Percentiles rank a stretch among this genome's conserved stretches.
Conservation (phyloP, 202 grass and related monocot species). For the Zoysia matrella region DNA sequence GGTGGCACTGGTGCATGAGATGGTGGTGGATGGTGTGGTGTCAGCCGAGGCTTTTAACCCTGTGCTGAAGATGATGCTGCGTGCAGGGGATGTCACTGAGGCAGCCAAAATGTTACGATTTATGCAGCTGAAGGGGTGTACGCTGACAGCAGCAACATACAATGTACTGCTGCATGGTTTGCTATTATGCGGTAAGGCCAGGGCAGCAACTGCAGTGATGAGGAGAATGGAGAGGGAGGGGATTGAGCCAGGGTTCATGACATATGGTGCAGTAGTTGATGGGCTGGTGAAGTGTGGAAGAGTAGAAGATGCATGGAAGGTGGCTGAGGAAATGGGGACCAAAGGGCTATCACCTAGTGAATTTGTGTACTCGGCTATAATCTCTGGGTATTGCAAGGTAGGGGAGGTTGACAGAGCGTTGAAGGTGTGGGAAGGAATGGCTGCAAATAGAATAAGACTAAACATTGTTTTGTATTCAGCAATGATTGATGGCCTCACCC, state of each 20-base stretch:
- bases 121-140: constrained; percentile 86
- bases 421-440: constrained; percentile 72
- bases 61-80: constrained; percentile 63
- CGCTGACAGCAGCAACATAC: constrained; percentile 63
- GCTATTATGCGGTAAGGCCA: constrained; percentile 52
- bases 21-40: constrained; percentile 71
- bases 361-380: constrained; percentile 76
- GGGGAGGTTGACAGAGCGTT: constrained; percentile 56
- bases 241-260: constrained; percentile 56
- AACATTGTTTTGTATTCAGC: constrained; percentile 81
- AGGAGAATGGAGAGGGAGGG: constrained; percentile 70
- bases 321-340: constrained; percentile 62
- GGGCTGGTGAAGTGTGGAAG: constrained; percentile 75
- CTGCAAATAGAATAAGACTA: constrained; percentile 35
- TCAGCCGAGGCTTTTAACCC: constrained; percentile 81
- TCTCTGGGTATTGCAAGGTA: constrained; percentile 75
- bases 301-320: constrained; percentile 66
- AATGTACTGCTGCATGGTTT: constrained; percentile 86
- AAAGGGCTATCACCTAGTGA: constrained; percentile 64
- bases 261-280: constrained; percentile 77
- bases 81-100: constrained; percentile 54
- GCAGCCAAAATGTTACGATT: constrained; percentile 72
- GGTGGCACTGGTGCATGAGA: constrained; percentile 78
- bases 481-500: constrained; percentile 72
- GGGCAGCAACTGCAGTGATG: constrained; percentile 50